These are phyloP conservation scores for Scutellaria baicalensis DNA, from an alignment of 257 asterid genomes.

Conservation along the genomic window DNA sequence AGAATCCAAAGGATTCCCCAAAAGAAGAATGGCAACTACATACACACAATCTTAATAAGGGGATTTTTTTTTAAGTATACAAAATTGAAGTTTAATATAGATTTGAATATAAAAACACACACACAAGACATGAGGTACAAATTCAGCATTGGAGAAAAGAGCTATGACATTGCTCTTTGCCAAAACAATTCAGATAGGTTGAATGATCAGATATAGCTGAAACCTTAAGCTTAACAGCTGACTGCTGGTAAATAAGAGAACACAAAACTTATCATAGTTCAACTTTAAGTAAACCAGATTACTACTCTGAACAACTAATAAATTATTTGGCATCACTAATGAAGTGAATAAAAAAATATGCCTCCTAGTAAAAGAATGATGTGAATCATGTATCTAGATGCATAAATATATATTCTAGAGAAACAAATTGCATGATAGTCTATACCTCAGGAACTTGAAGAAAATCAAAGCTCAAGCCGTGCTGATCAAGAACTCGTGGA, in stretches of 20 bases:
- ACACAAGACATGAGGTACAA: background rate
- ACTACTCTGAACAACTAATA: background rate
- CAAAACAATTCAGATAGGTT: background rate
- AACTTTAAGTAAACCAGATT: constrained; percentile 7
- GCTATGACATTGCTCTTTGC: background rate
- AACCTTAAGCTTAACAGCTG: background rate
- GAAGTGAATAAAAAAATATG: background rate
- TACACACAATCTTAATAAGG: background rate
- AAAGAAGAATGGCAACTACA: background rate
- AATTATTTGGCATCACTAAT: background rate
- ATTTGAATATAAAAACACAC: background rate
- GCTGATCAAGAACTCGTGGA: constrained; percentile 98
- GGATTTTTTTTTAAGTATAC: too few species aligned
- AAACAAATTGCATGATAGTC: constrained; percentile 14
- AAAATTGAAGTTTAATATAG: background rate
- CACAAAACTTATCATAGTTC: background rate
- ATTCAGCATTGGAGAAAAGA: background rate
- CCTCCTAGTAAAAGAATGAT: constrained; percentile 5
- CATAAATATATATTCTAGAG: constrained; percentile 1
- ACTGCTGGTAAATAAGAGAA: background rate
- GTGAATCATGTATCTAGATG: constrained; percentile 7
- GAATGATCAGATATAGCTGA: background rate
- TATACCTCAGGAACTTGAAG: constrained; percentile 97
- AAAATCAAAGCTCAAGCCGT: constrained; percentile 76
- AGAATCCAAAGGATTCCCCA: constrained; percentile 5